Evolutionary conservation across 371 early-diverging fungal species (phyloP), one percentile per base, ranked within the genome.

Genomic region (Blakeslea trispora): DNA sequence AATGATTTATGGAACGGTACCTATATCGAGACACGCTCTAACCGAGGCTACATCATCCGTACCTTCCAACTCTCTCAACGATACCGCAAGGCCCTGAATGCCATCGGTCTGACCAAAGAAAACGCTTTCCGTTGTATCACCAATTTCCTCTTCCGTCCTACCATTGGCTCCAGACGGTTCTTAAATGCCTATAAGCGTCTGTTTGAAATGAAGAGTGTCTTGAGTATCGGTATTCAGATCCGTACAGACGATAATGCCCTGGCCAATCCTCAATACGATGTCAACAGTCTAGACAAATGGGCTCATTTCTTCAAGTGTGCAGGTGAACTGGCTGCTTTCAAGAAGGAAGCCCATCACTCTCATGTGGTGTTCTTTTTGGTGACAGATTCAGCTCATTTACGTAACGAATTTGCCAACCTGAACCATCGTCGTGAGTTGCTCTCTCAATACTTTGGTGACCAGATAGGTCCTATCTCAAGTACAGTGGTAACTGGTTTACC

Each of bases 241-340:
- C 56, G 72, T 39, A 79, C 80, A 19, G 74, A 72, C 22, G 80
- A 79, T 53, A 59, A 53, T 34, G 72, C 71, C 2, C 57, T 79
- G 31, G 69, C 68, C 13, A 67, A 79, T 45, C 80, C 80, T n/a
- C 66, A 63, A 11, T 50, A 60, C 5, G 75, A 74, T 49, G 56
- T 24, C 3, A 72, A 71, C 18, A 60, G 61, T 8, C 32, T 79
- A 19, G 60, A 70, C 31, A 66, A 64, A 45, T 79, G 76, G 72
- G 68, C 68, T 24, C 72, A 79, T 45, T 79, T 76, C 23, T 62
- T 79, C 24, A 68, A 61, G 37, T 79, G 80, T 37, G 80, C 80
- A 21, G 69, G 72, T 40, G 68, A 74, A 45, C 35, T 79, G 7
- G 68, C 72, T 15, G 62, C 61, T 11, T 65, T 64, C 44, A 66